Percentiles rank a stretch among this genome's conserved stretches.
Conservation (phyloP, 75 land plant species). For the Pseudotsuga menziesii region DNA sequence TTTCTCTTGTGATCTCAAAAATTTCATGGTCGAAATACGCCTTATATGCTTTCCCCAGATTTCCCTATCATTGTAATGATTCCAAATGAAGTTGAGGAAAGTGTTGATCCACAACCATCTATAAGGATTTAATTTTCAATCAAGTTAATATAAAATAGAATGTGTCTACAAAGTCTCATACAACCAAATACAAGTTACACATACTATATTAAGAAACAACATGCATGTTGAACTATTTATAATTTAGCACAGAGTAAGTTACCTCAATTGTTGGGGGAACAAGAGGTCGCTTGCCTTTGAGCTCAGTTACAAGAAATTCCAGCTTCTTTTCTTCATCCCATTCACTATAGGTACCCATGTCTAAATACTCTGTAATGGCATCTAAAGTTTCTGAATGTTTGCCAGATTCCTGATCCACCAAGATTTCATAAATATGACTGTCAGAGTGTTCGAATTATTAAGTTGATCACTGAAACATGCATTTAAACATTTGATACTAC, state of each 20-base stretch:
- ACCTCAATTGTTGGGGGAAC: constrained; percentile 83
- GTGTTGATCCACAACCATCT: no score
- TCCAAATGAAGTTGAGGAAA: no score
- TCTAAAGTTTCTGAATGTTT: constrained; percentile 87
- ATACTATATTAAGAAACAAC: no score
- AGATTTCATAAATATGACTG: background rate
- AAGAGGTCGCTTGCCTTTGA: constrained; percentile 88
- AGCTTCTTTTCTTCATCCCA: constrained; percentile 91
- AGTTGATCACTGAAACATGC: background rate
- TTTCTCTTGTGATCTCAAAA: no score
- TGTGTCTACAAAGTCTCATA: no score
- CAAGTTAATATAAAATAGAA: no score
- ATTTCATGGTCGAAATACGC: no score
- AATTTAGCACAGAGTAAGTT: background rate
- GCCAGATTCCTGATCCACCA: constrained; percentile 67
- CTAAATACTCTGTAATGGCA: constrained; percentile 81
- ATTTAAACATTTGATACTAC: constrained; percentile 14
- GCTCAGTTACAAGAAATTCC: constrained; percentile 73
- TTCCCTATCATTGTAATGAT: no score
- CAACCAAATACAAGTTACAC: no score
- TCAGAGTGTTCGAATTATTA: background rate
- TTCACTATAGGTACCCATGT: constrained; percentile 83
- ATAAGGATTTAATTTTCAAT: no score
- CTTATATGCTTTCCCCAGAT: no score
- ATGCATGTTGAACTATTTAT: background rate